phyloP scores from a whole-genome alignment of 2,329 filamentous ascomycete species.

The Seiridium unicorne region DNA sequence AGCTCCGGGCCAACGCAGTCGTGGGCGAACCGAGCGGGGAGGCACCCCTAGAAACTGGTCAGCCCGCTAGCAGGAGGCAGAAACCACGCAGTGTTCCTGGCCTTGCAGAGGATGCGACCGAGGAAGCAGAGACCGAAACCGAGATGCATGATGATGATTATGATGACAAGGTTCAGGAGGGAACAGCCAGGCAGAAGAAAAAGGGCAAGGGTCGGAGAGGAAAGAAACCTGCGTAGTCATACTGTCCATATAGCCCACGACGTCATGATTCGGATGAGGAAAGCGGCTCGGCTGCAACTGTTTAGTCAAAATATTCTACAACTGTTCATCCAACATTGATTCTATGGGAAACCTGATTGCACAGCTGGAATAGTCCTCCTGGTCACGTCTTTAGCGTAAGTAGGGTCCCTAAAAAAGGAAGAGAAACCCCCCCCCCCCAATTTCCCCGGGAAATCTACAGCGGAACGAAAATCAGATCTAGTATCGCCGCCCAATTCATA shows the following conservation, averaged over 20 bases:
- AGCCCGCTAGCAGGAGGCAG: slow-evolving; percentile 23
- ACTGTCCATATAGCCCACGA: neutral
- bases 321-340: no score
- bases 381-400: no score
- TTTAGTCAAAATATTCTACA: no score
- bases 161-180: slow-evolving; percentile 13
- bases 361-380: no score
- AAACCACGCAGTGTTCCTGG: slow-evolving; percentile 22
- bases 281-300: no score
- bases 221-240: neutral
- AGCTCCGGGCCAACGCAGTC: slow-evolving; percentile 56
- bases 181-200: neutral
- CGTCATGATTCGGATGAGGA: neutral
- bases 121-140: neutral
- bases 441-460: no score
- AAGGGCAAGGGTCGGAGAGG: slow-evolving; percentile 8
- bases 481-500: no score
- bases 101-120: slow-evolving; percentile 18
- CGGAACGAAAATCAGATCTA: no score
- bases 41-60: slow-evolving; percentile 14
- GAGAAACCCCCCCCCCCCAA: no score
- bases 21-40: slow-evolving; percentile 17
- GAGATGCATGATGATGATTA: slow-evolving; percentile 12
- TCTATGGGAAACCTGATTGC: no score
- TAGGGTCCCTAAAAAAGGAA: no score